These are phyloP conservation scores for Fusarium sp. DNA, from an alignment of 2,329 filamentous ascomycete species.

Conservation along the genomic window DNA sequence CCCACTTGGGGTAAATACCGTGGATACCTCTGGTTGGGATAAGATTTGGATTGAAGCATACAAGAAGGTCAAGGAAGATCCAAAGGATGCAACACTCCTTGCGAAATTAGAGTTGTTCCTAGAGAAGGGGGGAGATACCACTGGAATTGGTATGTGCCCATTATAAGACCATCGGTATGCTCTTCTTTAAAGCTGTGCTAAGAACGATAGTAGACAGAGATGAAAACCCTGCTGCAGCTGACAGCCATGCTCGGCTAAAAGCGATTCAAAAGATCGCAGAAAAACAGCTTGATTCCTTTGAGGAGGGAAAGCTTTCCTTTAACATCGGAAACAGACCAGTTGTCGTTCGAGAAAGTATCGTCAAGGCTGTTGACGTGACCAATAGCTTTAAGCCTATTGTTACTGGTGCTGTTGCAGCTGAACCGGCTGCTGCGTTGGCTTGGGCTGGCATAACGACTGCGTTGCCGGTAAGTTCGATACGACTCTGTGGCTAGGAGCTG, in stretches of 20 bases:
- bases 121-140: background rate
- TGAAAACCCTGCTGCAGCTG: too few relatives aligned
- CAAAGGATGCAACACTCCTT: background rate
- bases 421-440: conserved; percentile 15
- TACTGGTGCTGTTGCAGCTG: background rate
- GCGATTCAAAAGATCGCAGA: background rate
- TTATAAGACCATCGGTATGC: too few relatives aligned
- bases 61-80: background rate
- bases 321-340: background rate
- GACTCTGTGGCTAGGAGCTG: too few relatives aligned
- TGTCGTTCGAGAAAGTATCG: conserved; percentile 3
- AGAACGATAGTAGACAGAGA: too few relatives aligned
- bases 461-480: conserved; percentile 2
- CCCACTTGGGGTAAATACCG: too few relatives aligned
- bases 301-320: background rate
- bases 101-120: background rate
- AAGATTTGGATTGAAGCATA: background rate
- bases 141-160: background rate
- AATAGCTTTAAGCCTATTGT: conserved; percentile 10
- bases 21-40: background rate
- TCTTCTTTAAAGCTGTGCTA: too few relatives aligned
- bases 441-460: conserved; percentile 11
- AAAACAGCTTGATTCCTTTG: background rate
- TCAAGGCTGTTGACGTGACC: conserved; percentile 4
- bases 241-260: background rate